Evolutionary conservation across 352 stramenopile genomes (phyloP).

Genomic region (Pythium brassicae): DNA sequence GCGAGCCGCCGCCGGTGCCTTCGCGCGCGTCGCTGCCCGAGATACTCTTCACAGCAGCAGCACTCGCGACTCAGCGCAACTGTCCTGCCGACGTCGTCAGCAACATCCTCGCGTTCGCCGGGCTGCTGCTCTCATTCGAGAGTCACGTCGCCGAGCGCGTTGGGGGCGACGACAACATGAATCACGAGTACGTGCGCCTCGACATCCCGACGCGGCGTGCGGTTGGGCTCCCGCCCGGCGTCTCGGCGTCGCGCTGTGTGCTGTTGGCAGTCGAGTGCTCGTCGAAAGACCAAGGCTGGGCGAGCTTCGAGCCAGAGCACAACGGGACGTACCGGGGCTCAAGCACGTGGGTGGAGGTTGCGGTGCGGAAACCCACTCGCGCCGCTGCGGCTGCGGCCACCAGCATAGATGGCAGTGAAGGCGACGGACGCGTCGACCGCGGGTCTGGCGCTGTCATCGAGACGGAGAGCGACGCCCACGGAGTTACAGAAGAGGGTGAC

Average conservation of each 20-base stretch:
- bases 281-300: conserved; percentile 76
- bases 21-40: conserved; percentile 27
- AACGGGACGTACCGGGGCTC: conserved; percentile 56
- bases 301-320: conserved; percentile 29
- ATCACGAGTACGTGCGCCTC: conserved; percentile 46
- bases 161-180: conserved; percentile 36
- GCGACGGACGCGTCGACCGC: too few species aligned
- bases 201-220: conserved; percentile 15
- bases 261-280: conserved; percentile 46
- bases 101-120: conserved; percentile 39
- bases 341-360: conserved; percentile 65
- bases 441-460: not conserved
- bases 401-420: not conserved
- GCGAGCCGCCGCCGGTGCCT: conserved; percentile 28
- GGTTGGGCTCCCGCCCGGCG: conserved; percentile 38
- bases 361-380: conserved; percentile 22
- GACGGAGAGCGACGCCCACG: not conserved
- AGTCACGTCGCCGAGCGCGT: conserved; percentile 23
- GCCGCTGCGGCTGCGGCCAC: not conserved
- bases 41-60: conserved; percentile 38
- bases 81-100: conserved; percentile 25
- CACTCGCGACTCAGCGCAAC: conserved; percentile 25
- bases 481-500: not conserved
- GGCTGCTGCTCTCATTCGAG: conserved; percentile 46
- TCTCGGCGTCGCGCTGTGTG: conserved; percentile 32